Base-by-base conservation (phyloP, 352 stramenopile species). In the Globisporangium nodosum region DNA sequence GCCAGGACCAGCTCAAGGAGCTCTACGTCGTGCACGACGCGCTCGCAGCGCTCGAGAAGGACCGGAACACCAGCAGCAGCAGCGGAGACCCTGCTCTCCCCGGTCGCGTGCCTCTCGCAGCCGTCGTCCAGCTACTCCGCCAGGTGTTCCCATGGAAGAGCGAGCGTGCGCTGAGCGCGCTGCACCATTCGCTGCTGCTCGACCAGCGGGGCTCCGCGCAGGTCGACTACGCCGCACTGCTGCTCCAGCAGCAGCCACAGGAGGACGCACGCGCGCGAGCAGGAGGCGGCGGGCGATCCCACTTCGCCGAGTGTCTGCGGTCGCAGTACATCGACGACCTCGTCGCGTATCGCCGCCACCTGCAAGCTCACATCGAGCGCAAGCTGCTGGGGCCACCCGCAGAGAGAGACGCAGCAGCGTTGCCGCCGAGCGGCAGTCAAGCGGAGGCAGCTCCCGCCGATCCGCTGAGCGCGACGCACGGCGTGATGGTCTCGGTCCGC, bases 91-190 rank as follows among this genome's bases (percentile, higher is more conserved):
- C 20, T 40, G 18, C 33, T 61, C 51, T 56, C 37, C 59, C 54
- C 18, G 69, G 65, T 9, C 64, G 65, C 3, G 68, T 92, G 2
- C 70, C 60, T 1, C 45, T 89, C 1, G 67, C 73, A 1, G 71
- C 83, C 11, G 66, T 85, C 3, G 37, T 92, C 4, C 70, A 65
- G 16, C 66, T 75, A 0, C 51, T 92, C 7, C 64, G 74, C 1
- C 59, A 78, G 1, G 57, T 72, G 4, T 91, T 86, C 54, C 78
- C 81, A 0, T 91, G 78, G 78, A 91, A 91, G 56, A 65, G 60
- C 0, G 79, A 89, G 42, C 27, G 27, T 0, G 61, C 68, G 11
- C 63, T 89, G 15, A 71, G 58, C 47, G 53, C 70, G 33, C 51
- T 92, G 0, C 66, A 84, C 49, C 77, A 66, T 13, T 61, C 77